Evolutionary conservation across 805 yeast genomes (phyloP), one percentile per base, ranked within the genome.

Genomic region (Candida insectalens): DNA sequence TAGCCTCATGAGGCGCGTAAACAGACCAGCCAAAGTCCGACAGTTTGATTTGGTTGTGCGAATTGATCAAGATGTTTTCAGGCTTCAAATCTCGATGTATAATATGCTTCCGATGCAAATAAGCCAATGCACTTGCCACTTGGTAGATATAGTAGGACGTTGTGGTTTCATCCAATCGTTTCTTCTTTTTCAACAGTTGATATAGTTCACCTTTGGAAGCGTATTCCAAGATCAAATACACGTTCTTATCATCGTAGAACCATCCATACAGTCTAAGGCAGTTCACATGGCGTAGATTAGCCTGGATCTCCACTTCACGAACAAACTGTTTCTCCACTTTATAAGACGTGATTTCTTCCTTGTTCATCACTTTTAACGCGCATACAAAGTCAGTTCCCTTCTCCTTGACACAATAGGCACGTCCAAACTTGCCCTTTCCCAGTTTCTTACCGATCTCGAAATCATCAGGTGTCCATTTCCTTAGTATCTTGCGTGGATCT

Each of bases 21-120:
- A 88, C 89, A 36, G 94, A 81, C 96, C 96, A 89, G 10, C 98
- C 98, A 53, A 92, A 89, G 58, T 89, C 98, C 14, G 95, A 80
- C 25, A 89, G 67, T 53, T 88, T 89, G 35, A 89, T 67, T 17
- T 71, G 71, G 42, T 87, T 83, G 49, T 83, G 74, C 39, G 77
- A 69, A 5, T 85, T 84, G 8, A 89, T 61, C 28, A 89, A 59
- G 32, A 89, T 82, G 47, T 89, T 89, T 52, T 92, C 97, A 0
- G 97, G 97, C 55, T 89, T 89, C 43, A 89, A 74, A 51, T 89
- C 98, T 39, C 97, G 68, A 51, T 89, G 98, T 19, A 89, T 82
- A 29, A 92, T 76, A 43, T 79, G 74, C 46, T 79, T 83, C 23
- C 69, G 60, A 55, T 89, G 97, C 42, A 92, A 62, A 49, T 87